Percentiles rank a stretch among this genome's conserved stretches.
phyloP scores from a whole-genome alignment of 2,329 filamentous ascomycete species.

The Aureobasidium sp. region DNA sequence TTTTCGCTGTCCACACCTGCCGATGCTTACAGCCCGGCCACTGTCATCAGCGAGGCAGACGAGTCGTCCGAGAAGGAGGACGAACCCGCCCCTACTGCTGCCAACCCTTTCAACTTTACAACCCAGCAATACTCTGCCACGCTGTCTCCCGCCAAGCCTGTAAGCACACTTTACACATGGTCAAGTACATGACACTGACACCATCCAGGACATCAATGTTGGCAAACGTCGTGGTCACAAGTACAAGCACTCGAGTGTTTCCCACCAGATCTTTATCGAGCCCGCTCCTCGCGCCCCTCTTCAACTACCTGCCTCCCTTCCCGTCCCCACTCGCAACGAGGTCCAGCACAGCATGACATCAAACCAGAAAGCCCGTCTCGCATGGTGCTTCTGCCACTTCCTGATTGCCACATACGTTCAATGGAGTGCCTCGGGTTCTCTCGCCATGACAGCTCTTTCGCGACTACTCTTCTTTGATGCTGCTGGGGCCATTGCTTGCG shows the following conservation, averaged over 20 bases:
- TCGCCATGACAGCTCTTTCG: constrained; percentile 85
- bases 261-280: constrained; percentile 93
- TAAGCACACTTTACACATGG: constrained; percentile 32
- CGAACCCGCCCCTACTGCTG: constrained; percentile 10
- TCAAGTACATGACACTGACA: constrained; percentile 9
- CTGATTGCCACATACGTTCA: constrained; percentile 75
- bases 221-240: constrained; percentile 90
- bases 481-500: constrained; percentile 81
- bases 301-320: constrained; percentile 81
- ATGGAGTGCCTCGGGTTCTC: constrained; percentile 73
- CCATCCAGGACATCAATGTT: constrained; percentile 53
- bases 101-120: constrained; percentile 89
- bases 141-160: constrained; percentile 48
- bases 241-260: constrained; percentile 95
- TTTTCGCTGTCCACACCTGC: constrained; percentile 15
- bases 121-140: constrained; percentile 43
- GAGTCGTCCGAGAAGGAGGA: constrained; percentile 20
- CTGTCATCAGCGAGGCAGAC: constrained; percentile 22
- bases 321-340: constrained; percentile 81
- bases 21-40: constrained; percentile 23
- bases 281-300: constrained; percentile 77
- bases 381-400: constrained; percentile 86
- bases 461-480: constrained; percentile 95
- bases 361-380: constrained; percentile 72
- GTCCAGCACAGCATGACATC: constrained; percentile 82